Evolutionary conservation across 2,329 filamentous ascomycete species (phyloP).

Genomic region (Phialocephala subalpina): DNA sequence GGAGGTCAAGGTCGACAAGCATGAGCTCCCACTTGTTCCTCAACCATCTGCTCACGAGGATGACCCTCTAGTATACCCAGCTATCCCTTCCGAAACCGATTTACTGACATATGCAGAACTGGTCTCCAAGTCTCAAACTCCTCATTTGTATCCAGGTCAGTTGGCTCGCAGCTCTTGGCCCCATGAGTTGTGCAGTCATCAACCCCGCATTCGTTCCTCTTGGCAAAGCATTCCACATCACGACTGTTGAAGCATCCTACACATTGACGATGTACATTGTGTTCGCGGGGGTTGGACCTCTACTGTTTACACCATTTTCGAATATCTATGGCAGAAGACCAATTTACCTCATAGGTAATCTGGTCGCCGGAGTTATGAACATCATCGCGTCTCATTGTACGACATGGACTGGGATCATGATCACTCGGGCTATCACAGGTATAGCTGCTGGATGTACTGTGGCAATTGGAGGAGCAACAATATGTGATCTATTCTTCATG

Average conservation of each 20-base stretch:
- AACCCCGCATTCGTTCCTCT: constrained; percentile 46
- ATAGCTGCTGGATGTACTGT: constrained; percentile 19
- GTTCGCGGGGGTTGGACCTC: constrained; percentile 45
- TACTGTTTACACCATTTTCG: constrained; percentile 16
- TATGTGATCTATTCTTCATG: constrained; percentile 25
- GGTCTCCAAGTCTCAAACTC: constrained; percentile 36
- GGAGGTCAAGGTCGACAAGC: constrained; percentile 28
- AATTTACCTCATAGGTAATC: constrained; percentile 19
- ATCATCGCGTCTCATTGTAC: constrained; percentile 20
- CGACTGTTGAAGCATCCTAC: constrained; percentile 44
- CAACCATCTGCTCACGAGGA: constrained; percentile 37
- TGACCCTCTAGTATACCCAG: constrained; percentile 34
- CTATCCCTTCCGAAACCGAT: background rate
- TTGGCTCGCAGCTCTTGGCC: constrained; percentile 44
- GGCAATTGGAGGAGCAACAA: constrained; percentile 20
- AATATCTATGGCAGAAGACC: constrained; percentile 22
- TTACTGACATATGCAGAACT: constrained; percentile 32
- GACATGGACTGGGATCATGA: constrained; percentile 19
- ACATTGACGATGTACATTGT: constrained; percentile 46
- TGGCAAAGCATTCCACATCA: constrained; percentile 43
- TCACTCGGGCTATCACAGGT: constrained; percentile 17
- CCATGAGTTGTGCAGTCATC: constrained; percentile 40
- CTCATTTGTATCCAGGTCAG: constrained; percentile 42
- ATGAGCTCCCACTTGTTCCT: constrained; percentile 38
- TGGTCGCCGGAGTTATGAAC: constrained; percentile 18